Conservation (phyloP, 192 early-diverging fungal species). For the Mortierella claussenii region DNA sequence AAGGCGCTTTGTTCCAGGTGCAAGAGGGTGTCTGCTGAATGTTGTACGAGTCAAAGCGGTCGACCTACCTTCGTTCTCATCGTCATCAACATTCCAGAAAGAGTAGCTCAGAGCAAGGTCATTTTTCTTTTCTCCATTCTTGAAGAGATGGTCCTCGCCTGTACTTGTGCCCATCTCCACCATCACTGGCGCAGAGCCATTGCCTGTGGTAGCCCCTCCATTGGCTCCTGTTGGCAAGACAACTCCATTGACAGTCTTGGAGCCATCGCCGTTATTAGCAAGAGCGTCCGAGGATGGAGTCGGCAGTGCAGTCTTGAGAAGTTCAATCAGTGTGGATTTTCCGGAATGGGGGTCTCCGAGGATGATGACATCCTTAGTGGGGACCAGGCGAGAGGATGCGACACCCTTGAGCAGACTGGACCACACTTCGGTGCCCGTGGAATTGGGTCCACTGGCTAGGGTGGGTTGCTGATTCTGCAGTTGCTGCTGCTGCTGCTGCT, state of each 20-base stretch:
- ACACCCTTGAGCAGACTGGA: slow-evolving; percentile 80
- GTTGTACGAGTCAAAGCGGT: neutral
- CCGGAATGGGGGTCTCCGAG: slow-evolving; percentile 85
- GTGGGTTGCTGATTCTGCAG: slow-evolving; percentile 2
- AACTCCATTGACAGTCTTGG: slow-evolving; percentile 25
- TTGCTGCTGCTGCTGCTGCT: too few relatives aligned
- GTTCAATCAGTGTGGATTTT: slow-evolving; percentile 83
- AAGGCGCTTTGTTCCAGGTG: too few relatives aligned
- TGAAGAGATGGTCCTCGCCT: slow-evolving; percentile 48
- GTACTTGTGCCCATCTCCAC: slow-evolving; percentile 58
- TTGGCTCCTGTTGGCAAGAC: slow-evolving; percentile 17
- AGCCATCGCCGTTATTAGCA: slow-evolving; percentile 30
- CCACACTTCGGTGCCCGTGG: slow-evolving; percentile 71
- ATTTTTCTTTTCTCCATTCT: slow-evolving; percentile 61
- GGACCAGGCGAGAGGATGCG: slow-evolving; percentile 77
- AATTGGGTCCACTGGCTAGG: neutral
- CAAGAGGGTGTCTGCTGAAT: too few relatives aligned
- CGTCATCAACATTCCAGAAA: slow-evolving; percentile 88
- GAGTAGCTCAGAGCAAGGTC: slow-evolving; percentile 88
- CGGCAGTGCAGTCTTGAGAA: slow-evolving; percentile 63
- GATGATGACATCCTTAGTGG: slow-evolving; percentile 83
- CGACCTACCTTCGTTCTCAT: slow-evolving; percentile 80
- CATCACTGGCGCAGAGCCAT: slow-evolving; percentile 54
- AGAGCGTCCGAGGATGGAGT: slow-evolving; percentile 35
- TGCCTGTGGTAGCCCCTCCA: slow-evolving; percentile 52